These are phyloP conservation scores for Penicillium sp. DNA, from an alignment of 2,329 filamentous ascomycete species.

Conservation along the genomic window DNA sequence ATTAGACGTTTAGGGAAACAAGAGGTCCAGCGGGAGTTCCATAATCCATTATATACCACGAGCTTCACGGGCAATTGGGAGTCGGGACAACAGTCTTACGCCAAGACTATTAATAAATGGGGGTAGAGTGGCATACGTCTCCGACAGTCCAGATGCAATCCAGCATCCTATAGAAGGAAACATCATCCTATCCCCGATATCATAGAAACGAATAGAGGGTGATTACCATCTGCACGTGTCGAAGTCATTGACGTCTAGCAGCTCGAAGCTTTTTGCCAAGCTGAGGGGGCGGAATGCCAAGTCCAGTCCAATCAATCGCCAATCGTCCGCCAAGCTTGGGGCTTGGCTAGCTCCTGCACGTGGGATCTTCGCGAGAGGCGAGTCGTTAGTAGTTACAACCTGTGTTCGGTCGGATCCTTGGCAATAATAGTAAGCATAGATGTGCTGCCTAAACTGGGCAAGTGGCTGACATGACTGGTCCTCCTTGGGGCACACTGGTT, in stretches of 20 bases:
- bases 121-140: neutral
- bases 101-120: neutral
- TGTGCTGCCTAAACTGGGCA: too few relatives aligned
- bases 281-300: slow-evolving; percentile 7
- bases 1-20: neutral
- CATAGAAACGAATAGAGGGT: neutral
- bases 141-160: neutral
- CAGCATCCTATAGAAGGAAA: too few relatives aligned
- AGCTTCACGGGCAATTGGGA: neutral
- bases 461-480: too few relatives aligned
- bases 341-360: slow-evolving; percentile 2
- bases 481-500: too few relatives aligned
- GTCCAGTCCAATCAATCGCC: neutral
- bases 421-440: too few relatives aligned
- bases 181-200: neutral
- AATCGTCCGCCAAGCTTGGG: neutral
- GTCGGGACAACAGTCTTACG: neutral
- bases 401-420: too few relatives aligned
- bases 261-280: slow-evolving; percentile 11
- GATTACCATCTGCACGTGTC: slow-evolving; percentile 7
- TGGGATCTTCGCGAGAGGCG: neutral
- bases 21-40: too few relatives aligned
- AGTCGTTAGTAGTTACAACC: too few relatives aligned
- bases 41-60: slow-evolving; percentile 4
- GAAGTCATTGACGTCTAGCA: slow-evolving; percentile 1